Evolutionary conservation across 495 filamentous ascomycete genomes (phyloP), one percentile per base, ranked within the genome.

Genomic region (Tricharina praecox): DNA sequence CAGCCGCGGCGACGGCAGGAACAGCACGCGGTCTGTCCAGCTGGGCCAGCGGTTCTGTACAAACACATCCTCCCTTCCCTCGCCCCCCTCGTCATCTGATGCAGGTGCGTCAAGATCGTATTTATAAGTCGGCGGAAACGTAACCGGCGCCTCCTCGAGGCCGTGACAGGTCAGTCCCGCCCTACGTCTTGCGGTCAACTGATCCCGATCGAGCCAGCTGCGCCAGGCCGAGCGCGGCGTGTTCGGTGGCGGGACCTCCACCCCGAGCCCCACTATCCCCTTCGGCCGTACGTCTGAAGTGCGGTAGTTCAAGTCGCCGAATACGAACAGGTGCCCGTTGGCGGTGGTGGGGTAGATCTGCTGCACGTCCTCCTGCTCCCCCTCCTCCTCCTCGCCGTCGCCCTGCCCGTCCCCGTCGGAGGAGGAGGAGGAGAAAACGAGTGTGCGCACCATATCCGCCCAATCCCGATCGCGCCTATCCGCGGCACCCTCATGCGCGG

Each of bases 241-340:
- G 11, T 35, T 11, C 39, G 39, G 39, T 4, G 39, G 5, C 5
- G 39, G 39, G 18, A 43, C 23, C 4, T 21, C 20, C 5, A 5
- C 7, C 18, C 20, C 39, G 11, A 21, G 62, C n/a, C n/a, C n/a
- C n/a, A n/a, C n/a, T n/a, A n/a, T n/a, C n/a, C n/a, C n/a, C 0
- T 59, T 52, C 0, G 90, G 90, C 0, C 70, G 60, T 0, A 63
- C 67, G 56, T 72, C 65, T 5, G 72, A 70, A 9, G 87, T 86
- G 53, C 90, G 81, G 66, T 97, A 97, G 67, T 97, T 97, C 44
- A 97, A 71, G 63, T 97, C 90, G 39, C 90, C 90, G 0, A 79
- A 76, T 25, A 97, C 57, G 62, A 95, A 90, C 20, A 93, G 64
- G 57, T 13, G 9, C 13, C 33, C 34, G 9, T 25, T 15, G 4